Evolutionary conservation across 176 grass and related monocot genomes (phyloP).

Genomic region (Chrysopogon serrulatus): DNA sequence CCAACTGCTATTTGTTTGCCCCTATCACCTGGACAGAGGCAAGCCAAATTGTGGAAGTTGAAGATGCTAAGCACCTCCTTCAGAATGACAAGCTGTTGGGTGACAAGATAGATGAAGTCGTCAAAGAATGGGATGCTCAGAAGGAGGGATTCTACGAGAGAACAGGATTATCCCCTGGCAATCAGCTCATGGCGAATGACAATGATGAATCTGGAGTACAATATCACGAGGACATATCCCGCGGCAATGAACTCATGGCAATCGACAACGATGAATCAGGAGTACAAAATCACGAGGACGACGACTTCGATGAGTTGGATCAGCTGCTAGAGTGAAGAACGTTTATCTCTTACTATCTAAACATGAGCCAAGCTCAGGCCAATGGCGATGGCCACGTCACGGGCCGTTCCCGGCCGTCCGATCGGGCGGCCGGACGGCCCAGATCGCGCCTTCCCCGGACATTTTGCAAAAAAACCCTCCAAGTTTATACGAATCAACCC

Average conservation of each 20-base stretch:
- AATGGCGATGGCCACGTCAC: too few relatives aligned
- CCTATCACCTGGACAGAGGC: constrained; percentile 35
- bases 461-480: too few relatives aligned
- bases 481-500: too few relatives aligned
- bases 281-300: constrained; percentile 2
- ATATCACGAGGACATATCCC: neutral
- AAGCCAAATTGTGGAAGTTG: constrained; percentile 20
- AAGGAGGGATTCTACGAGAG: constrained; percentile 68
- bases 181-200: constrained; percentile 10
- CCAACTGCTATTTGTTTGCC: neutral
- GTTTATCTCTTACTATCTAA: too few relatives aligned
- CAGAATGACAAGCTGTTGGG: constrained; percentile 45
- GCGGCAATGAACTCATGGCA: neutral
- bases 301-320: constrained; percentile 46
- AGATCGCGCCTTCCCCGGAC: too few relatives aligned
- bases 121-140: constrained; percentile 67
- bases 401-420: too few relatives aligned
- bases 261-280: constrained; percentile 16
- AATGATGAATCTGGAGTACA: constrained; percentile 9
- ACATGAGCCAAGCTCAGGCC: too few relatives aligned
- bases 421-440: too few relatives aligned
- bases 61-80: constrained; percentile 52
- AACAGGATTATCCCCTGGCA: constrained; percentile 43
- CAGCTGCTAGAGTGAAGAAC: constrained; percentile 46
- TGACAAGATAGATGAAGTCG: constrained; percentile 51